A percentile compares a stretch with the other conserved stretches of the same genome.
These are phyloP conservation scores for Sclerotinia nivalis DNA, from an alignment of 2,329 filamentous ascomycete genomes.

Conservation along the genomic window DNA sequence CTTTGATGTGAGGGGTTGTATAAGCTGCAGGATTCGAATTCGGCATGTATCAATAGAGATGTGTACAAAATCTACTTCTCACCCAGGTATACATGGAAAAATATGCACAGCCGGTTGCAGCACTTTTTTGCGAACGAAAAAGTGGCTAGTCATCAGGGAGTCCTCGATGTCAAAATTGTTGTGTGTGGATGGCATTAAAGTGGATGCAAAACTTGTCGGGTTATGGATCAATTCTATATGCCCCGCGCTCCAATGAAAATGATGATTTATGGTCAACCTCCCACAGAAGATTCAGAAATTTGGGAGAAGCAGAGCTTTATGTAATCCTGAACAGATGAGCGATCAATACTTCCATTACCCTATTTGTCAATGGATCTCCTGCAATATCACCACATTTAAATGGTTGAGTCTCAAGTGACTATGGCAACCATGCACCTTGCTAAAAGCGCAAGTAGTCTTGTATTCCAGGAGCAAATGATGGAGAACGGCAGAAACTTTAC, in stretches of 20 bases:
- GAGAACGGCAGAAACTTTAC: too few relatives aligned
- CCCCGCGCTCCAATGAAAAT: neutral
- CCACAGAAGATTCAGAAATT: neutral
- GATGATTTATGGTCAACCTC: neutral
- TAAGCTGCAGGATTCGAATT: conserved; percentile 31
- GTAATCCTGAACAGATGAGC: neutral
- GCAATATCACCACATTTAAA: neutral
- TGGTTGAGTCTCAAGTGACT: neutral
- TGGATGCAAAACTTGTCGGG: conserved; percentile 1
- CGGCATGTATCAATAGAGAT: conserved; percentile 40
- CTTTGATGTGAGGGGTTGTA: conserved; percentile 34
- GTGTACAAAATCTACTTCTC: conserved; percentile 42
- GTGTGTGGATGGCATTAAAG: neutral
- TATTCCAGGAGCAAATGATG: neutral
- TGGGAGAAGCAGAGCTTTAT: neutral
- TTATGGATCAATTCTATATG: neutral
- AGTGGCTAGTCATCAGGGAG: conserved; percentile 5
- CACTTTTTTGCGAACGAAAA: neutral
- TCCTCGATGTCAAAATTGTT: neutral
- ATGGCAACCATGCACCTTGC: neutral
- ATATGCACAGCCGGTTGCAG: neutral
- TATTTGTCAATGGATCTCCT: neutral
- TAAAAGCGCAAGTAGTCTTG: neutral
- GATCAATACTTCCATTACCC: neutral
- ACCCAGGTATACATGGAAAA: conserved; percentile 4